Evolutionary conservation across 1,139 yeast genomes (phyloP), one percentile per base, ranked within the genome.

Genomic region (Pichia sp.): DNA sequence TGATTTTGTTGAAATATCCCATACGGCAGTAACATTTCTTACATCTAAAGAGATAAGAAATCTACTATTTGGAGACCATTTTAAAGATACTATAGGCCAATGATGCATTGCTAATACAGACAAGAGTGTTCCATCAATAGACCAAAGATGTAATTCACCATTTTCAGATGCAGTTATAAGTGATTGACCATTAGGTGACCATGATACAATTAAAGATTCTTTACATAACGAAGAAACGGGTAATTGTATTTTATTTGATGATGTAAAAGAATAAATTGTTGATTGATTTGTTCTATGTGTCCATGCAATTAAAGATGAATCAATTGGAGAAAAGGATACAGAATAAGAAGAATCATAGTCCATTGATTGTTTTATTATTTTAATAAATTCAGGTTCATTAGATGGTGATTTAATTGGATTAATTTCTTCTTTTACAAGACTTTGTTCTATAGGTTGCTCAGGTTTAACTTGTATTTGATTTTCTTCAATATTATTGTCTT

Each of bases 141-240:
- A 70, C 91, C 91, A 83, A 13, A 81, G 66, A 42, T 87, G 63
- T 13, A 83, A 54, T 51, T 81, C 89, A 15, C 91, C 89, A 50
- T 68, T 68, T 37, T 70, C 72, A 2, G 76, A 72, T 1, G 77
- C 78, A 0, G 87, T 79, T 10, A 78, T 63, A 3, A 82, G 59
- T 13, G 68, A 52, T 41, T 71, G 65, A 0, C 89, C 89, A 44
- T 64, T 63, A 1, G 82, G 82, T 3, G 84, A 69, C 89, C 89
- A 83, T 4, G 76, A 61, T 2, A 80, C 36, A 2, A 47, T 64
- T 9, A 50, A 38, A 4, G 56, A 53, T 19, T 52, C 55, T 29
- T 53, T 54, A 31, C 50, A 46, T 6, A 41, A 30, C 8, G 41
- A 14, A 6, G 60, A 54, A 32, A 51, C 51, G 2, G 56, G 35